Conservation (phyloP, 1,139 yeast species). For the Sugiyamaella novakii region DNA sequence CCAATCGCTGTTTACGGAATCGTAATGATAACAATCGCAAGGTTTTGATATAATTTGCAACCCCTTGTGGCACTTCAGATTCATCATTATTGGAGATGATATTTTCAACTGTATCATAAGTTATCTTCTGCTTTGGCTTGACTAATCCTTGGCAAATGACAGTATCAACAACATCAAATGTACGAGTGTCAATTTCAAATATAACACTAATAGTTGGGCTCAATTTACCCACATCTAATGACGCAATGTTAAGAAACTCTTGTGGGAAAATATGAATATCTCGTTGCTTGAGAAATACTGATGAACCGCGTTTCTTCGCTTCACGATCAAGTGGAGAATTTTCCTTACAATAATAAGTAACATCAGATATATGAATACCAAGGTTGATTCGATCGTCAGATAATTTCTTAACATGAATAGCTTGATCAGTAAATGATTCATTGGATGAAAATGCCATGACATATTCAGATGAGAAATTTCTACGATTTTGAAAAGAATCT, state of each 20-base stretch:
- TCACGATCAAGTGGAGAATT: slow-evolving; percentile 84
- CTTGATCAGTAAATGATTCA: slow-evolving; percentile 60
- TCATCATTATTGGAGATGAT: slow-evolving; percentile 35
- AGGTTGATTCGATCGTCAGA: slow-evolving; percentile 63
- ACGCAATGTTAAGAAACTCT: slow-evolving; percentile 58
- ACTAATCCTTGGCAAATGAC: slow-evolving; percentile 76
- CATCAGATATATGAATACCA: slow-evolving; percentile 82
- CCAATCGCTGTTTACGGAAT: slow-evolving; percentile 65
- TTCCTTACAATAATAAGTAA: slow-evolving; percentile 66
- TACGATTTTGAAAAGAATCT: slow-evolving; percentile 47
- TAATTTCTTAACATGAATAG: slow-evolving; percentile 69
- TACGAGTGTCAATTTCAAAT: slow-evolving; percentile 74
- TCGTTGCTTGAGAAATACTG: slow-evolving; percentile 89
- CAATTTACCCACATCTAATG: slow-evolving; percentile 62
- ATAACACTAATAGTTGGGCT: slow-evolving; percentile 77
- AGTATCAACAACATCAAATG: slow-evolving; percentile 71
- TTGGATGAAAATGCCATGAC: slow-evolving; percentile 68
- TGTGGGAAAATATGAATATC: slow-evolving; percentile 68
- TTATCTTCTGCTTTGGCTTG: slow-evolving; percentile 48
- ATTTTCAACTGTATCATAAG: slow-evolving; percentile 31
- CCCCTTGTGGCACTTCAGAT: slow-evolving; percentile 49
- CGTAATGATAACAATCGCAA: slow-evolving; percentile 67
- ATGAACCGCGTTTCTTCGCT: slow-evolving; percentile 85
- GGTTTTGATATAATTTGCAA: slow-evolving; percentile 67
- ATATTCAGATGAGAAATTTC: slow-evolving; percentile 62